phyloP scores from a whole-genome alignment of 768 basidiomycete genomes.

The Russula sp. region DNA sequence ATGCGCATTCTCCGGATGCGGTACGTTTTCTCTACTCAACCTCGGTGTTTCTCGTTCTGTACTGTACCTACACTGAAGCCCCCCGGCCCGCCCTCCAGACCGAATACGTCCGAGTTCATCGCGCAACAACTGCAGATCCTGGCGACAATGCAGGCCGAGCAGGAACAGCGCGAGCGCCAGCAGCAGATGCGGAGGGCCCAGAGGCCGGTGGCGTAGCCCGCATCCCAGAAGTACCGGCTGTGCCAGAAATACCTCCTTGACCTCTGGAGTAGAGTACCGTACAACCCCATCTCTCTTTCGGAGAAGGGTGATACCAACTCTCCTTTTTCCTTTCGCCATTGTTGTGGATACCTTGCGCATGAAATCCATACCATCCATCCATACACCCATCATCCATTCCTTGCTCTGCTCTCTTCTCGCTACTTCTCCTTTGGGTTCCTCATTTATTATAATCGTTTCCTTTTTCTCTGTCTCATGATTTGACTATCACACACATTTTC shows the following conservation, averaged over 20 bases:
- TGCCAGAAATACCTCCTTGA: conserved; percentile 33
- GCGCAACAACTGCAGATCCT: conserved; percentile 82
- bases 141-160: conserved; percentile 77
- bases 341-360: conserved; percentile 35
- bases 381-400: background rate
- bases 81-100: conserved; percentile 44
- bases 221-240: conserved; percentile 34
- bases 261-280: conserved; percentile 10
- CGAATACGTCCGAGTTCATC: conserved; percentile 82
- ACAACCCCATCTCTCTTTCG: background rate
- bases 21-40: conserved; percentile 43
- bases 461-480: conserved; percentile 10
- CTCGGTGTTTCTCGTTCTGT: background rate
- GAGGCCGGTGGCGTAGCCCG: conserved; percentile 44
- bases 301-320: background rate
- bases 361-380: conserved; percentile 31
- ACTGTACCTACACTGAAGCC: background rate
- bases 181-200: conserved; percentile 56
- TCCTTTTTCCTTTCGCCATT: background rate
- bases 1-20: conserved; percentile 95
- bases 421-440: background rate
- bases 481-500: background rate
- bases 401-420: background rate
- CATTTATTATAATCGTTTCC: conserved; percentile 7
- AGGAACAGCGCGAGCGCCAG: conserved; percentile 67